Evolutionary conservation across 306 rosid genomes (phyloP).

Genomic region (Cicer chorassanicum): DNA sequence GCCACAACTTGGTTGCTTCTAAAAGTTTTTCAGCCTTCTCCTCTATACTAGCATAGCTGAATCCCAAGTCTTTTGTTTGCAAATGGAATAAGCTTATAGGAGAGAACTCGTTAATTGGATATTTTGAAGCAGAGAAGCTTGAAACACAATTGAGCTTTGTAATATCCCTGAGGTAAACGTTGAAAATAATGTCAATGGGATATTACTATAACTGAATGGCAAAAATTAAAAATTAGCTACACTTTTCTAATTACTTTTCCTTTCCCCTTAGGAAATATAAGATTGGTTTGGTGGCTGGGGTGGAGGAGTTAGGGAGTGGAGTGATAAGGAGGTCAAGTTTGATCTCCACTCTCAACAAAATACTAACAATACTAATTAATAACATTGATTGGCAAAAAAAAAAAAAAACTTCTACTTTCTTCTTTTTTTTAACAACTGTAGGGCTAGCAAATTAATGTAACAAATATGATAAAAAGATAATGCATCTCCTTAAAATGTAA

Average conservation of each 20-base stretch:
- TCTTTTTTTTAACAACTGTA: slow-evolving; percentile 8
- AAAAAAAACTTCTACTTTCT: background rate
- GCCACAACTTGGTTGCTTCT: slow-evolving; percentile 57
- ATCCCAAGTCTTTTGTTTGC: slow-evolving; percentile 49
- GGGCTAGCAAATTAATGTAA: slow-evolving; percentile 19
- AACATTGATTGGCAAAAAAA: too few species aligned
- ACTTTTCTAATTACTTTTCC: slow-evolving; percentile 31
- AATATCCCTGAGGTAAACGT: slow-evolving; percentile 71
- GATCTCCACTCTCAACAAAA: too few species aligned
- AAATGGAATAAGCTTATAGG: slow-evolving; percentile 68
- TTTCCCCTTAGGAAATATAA: background rate
- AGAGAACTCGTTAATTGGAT: slow-evolving; percentile 62
- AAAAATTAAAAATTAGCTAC: slow-evolving; percentile 7
- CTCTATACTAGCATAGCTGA: slow-evolving; percentile 49
- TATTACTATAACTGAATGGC: slow-evolving; percentile 23
- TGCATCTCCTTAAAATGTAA: slow-evolving; percentile 9
- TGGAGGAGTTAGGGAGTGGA: too few species aligned
- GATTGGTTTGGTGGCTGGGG: too few species aligned
- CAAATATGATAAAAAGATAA: slow-evolving; percentile 22
- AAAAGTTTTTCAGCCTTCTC: slow-evolving; percentile 58
- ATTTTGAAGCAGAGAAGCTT: slow-evolving; percentile 60
- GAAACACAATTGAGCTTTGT: slow-evolving; percentile 60
- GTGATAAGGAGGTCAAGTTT: too few species aligned
- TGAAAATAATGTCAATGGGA: slow-evolving; percentile 43
- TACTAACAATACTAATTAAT: too few species aligned